Conservation (phyloP, 306 rosid species). For the Castanospermum australe region DNA sequence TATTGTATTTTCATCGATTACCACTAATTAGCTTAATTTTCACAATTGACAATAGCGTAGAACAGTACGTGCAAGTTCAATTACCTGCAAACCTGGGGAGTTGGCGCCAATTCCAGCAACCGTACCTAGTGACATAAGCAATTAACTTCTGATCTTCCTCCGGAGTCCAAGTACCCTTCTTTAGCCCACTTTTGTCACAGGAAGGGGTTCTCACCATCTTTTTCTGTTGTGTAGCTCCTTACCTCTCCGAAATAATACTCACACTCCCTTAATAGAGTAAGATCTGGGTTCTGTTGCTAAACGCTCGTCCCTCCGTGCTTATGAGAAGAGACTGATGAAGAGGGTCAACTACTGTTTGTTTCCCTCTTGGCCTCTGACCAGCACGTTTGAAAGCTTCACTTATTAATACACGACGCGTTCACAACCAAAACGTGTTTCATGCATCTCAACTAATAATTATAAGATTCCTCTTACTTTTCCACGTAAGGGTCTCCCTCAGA, state of each 20-base stretch:
- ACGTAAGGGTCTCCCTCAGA: background rate
- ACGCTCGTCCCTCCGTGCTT: background rate
- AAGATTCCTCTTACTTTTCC: background rate
- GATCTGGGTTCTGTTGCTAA: too few relatives aligned
- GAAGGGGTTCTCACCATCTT: conserved; percentile 67
- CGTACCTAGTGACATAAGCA: conserved; percentile 65
- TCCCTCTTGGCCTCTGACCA: background rate
- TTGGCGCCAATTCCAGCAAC: conserved; percentile 81
- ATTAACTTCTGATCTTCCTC: conserved; percentile 64
- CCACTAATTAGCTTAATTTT: background rate
- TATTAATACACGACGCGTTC: background rate
- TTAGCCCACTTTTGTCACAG: conserved; percentile 51
- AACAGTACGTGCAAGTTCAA: background rate
- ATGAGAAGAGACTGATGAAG: background rate
- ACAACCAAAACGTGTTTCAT: conserved; percentile 12
- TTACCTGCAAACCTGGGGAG: conserved; percentile 78
- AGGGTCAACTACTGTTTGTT: background rate
- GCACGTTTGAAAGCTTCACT: background rate
- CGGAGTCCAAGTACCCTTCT: conserved; percentile 66
- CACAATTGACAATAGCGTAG: background rate
- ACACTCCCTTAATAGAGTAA: too few relatives aligned
- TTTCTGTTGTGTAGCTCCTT: background rate
- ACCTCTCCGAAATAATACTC: background rate
- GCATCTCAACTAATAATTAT: background rate
- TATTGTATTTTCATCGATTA: background rate